A percentile compares a stretch with the other conserved stretches of the same genome.
Evolutionary conservation across 2,329 filamentous ascomycete genomes (phyloP).

Genomic region (Xylariales sp.): DNA sequence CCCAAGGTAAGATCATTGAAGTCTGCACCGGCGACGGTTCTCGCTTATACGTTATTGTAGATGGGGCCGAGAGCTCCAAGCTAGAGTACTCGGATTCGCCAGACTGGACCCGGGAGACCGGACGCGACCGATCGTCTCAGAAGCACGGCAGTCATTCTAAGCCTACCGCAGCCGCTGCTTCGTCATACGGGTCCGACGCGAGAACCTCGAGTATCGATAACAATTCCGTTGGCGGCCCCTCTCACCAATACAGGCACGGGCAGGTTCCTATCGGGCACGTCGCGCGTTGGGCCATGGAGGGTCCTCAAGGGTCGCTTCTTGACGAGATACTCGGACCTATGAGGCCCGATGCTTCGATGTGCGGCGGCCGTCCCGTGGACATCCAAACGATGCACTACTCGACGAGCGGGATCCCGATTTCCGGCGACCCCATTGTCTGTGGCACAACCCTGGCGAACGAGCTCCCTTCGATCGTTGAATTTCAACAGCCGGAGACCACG

Average conservation of each 20-base stretch:
- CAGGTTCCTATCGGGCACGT: slow-evolving; percentile 18
- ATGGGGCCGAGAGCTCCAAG: not conserved
- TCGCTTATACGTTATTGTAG: slow-evolving; percentile 19
- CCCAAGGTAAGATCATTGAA: slow-evolving; percentile 10
- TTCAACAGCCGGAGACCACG: slow-evolving; percentile 31
- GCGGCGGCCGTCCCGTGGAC: slow-evolving; percentile 34
- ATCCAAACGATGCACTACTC: slow-evolving; percentile 40
- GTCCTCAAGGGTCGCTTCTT: slow-evolving; percentile 21
- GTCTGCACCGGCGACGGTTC: not conserved
- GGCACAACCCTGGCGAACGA: not conserved
- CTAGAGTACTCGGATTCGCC: not conserved
- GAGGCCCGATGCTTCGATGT: not conserved
- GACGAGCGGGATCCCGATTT: slow-evolving; percentile 49
- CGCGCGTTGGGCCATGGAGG: slow-evolving; percentile 36
- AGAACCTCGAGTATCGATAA: not conserved
- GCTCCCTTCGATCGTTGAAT: slow-evolving; percentile 30
- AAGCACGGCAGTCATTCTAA: not conserved
- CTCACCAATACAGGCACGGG: not conserved
- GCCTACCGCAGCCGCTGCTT: not conserved
- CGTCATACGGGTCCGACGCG: not conserved
- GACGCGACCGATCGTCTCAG: not conserved
- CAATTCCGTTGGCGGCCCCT: not conserved
- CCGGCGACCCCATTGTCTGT: slow-evolving; percentile 20
- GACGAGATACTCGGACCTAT: slow-evolving; percentile 28
- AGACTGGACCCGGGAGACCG: not conserved